These are phyloP conservation scores for Saccharomycopsis sp. DNA, from an alignment of 805 yeast genomes.

Conservation along the genomic window DNA sequence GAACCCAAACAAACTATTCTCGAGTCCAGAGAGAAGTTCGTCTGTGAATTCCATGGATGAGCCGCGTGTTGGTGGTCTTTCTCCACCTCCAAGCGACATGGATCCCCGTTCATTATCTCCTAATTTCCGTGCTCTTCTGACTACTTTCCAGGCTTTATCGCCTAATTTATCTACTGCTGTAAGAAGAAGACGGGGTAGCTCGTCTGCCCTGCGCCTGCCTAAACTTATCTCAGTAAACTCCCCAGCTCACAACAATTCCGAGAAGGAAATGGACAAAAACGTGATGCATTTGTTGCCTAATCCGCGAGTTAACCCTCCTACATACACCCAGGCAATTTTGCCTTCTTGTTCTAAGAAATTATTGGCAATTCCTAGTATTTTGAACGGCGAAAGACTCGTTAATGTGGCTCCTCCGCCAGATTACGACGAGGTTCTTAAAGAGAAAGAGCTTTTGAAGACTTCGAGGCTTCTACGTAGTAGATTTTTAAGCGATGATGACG, in stretches of 20 bases:
- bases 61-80: neutral
- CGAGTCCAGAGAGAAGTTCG: neutral
- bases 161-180: slow-evolving; percentile 3
- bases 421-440: slow-evolving; percentile 14
- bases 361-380: neutral
- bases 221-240: neutral
- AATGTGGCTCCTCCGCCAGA: slow-evolving; percentile 21
- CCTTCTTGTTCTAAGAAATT: neutral
- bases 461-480: neutral
- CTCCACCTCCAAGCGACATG: neutral
- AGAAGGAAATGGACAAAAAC: too few relatives aligned
- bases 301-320: slow-evolving; percentile 20
- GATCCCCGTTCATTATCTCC: slow-evolving; percentile 11
- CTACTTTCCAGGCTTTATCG: slow-evolving; percentile 18
- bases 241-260: neutral
- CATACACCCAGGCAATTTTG: slow-evolving; percentile 7
- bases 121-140: slow-evolving; percentile 19
- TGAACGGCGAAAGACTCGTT: slow-evolving; percentile 7
- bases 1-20: slow-evolving; percentile 5
- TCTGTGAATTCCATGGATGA: neutral
- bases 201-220: neutral
- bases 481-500: neutral
- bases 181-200: neutral
- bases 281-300: slow-evolving; percentile 14
- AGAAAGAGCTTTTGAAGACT: slow-evolving; percentile 2